These are phyloP conservation scores for Podaxis sp. DNA, from an alignment of 768 basidiomycete genomes.

Conservation along the genomic window DNA sequence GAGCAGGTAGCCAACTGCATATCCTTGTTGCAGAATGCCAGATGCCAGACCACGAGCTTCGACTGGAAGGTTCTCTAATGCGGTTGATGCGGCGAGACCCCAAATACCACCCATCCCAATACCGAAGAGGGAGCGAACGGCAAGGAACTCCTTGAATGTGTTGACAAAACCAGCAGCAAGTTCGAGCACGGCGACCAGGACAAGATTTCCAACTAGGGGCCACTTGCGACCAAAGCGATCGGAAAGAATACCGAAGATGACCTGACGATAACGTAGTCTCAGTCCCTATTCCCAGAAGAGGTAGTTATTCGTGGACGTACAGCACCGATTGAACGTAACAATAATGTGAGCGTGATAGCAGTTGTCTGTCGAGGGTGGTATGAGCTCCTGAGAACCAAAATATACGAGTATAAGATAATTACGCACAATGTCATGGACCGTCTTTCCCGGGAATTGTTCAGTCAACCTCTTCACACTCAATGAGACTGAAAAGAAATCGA, in stretches of 20 bases:
- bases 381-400: not conserved
- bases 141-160: slow-evolving; percentile 79
- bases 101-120: slow-evolving; percentile 90
- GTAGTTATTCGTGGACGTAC: slow-evolving; percentile 31
- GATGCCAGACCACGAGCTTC: slow-evolving; percentile 83
- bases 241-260: slow-evolving; percentile 82
- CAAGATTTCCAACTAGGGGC: slow-evolving; percentile 79
- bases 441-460: slow-evolving; percentile 42
- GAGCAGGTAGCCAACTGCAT: slow-evolving; percentile 81
- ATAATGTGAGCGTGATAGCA: slow-evolving; percentile 87
- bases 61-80: slow-evolving; percentile 87
- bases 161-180: slow-evolving; percentile 80
- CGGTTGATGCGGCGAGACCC: slow-evolving; percentile 80
- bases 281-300: not conserved
- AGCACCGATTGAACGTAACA: slow-evolving; percentile 84
- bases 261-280: slow-evolving; percentile 22
- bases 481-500: slow-evolving; percentile 84
- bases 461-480: slow-evolving; percentile 50
- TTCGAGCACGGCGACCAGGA: slow-evolving; percentile 70
- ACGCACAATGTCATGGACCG: slow-evolving; percentile 41
- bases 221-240: slow-evolving; percentile 94
- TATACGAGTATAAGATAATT: not conserved
- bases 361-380: slow-evolving; percentile 46
- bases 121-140: slow-evolving; percentile 79
- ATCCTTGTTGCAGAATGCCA: slow-evolving; percentile 87